phyloP scores from a whole-genome alignment of 768 basidiomycete genomes.

The Mycena capillaripes region DNA sequence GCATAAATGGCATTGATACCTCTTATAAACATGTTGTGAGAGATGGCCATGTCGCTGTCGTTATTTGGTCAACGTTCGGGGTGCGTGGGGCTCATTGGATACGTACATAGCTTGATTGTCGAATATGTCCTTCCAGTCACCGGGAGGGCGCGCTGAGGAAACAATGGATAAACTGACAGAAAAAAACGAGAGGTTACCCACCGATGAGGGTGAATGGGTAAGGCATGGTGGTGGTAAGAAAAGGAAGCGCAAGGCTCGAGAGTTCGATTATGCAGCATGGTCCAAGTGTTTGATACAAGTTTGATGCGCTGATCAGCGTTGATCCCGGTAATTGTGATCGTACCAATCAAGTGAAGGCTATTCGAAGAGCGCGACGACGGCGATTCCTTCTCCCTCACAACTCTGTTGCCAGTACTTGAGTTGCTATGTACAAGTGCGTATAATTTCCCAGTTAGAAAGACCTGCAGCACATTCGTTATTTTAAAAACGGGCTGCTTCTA shows the following conservation, averaged over 20 bases:
- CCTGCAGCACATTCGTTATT: no score
- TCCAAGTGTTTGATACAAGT: not conserved
- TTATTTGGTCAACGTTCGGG: not conserved
- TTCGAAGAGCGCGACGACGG: no score
- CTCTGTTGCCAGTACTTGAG: no score
- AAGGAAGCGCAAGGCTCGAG: not conserved
- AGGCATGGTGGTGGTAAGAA: slow-evolving; percentile 28
- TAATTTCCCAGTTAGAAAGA: no score
- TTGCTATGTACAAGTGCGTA: no score
- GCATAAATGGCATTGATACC: slow-evolving; percentile 45
- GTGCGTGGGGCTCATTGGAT: not conserved
- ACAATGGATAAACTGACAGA: not conserved
- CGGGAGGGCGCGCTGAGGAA: slow-evolving; percentile 38
- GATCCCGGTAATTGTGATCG: no score
- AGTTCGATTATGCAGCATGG: not conserved
- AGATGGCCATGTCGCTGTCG: slow-evolving; percentile 47
- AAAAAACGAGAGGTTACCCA: not conserved
- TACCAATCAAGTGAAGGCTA: no score
- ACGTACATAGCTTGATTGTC: slow-evolving; percentile 48
- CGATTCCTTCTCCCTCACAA: no score
- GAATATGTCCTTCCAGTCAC: slow-evolving; percentile 45
- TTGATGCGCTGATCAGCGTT: slow-evolving; percentile 11
- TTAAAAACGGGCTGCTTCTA: no score
- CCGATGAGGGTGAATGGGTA: slow-evolving; percentile 26
- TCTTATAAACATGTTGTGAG: slow-evolving; percentile 49